Base-by-base conservation (phyloP, 176 grass and related monocot genomes). In the Triticum urartu region DNA sequence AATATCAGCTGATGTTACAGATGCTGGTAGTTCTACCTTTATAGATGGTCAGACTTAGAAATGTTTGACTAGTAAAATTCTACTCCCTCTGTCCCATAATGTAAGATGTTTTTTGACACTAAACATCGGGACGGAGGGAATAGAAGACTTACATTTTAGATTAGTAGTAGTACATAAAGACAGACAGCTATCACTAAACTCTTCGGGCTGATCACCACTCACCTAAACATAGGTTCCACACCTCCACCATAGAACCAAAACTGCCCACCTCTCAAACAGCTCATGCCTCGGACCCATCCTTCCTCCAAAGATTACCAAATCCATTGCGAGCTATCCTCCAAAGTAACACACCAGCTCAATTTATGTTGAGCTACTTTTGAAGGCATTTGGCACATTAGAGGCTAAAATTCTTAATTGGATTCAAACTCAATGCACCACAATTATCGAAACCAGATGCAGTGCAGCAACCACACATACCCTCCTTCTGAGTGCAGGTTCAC, bases 221-320 rank as follows among this genome's bases (percentile, higher is more conserved):
- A 91, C 43, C 75, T 75, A 90, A 78, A 67, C 36, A 20, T 50
- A 75, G 47, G 39, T 67, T 30, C 28, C 14, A 67, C 11, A 22
- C 43, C 58, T 83, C 25, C 48, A 35, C 48, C 58, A 30, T 68
- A 21, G 68, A 43, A 48, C 13, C 11, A 61, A 78, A 83, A 9
- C 14, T 47, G 74, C 58, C 48, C 48, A 52, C 32, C 79, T 72
- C 26, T 75, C 43, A 62, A 67, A 64, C 59, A 83, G 69, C 73
- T 59, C 45, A 75, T 45, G 56, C 64, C 40, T 50, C 72, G 32
- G 50, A 14, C 15, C 70, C 50, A 61, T 69, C 28, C 35, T 68
- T 75, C 58, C 43, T 45, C 17, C 59, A 80, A 24, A 18, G 14
- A 50, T 5, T 72, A 20, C 54, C 64, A 56, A 58, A 71, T 54